Evolutionary conservation across 208 protist genomes (phyloP).

Genomic region (Zelonia costaricensis): DNA sequence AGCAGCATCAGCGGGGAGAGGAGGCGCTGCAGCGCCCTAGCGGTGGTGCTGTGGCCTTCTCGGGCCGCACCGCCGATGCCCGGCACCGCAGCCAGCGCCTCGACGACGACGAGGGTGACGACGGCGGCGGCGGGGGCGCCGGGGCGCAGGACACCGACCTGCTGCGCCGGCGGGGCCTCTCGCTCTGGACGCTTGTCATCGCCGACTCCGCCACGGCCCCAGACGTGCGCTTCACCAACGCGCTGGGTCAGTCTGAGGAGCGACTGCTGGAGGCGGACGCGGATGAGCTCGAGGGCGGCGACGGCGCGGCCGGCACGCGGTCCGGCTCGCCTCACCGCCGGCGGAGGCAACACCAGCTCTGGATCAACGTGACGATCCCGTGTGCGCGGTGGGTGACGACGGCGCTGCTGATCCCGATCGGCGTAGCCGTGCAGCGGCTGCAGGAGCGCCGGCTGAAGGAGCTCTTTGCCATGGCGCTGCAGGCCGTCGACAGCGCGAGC

Average conservation of each 20-base stretch:
- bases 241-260: slow-evolving; percentile 5
- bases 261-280: not conserved
- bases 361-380: slow-evolving; percentile 69
- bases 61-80: too few species aligned
- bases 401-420: slow-evolving; percentile 74
- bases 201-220: slow-evolving; percentile 13
- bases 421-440: slow-evolving; percentile 62
- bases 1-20: slow-evolving; percentile 6
- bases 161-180: slow-evolving; percentile 13
- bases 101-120: not conserved
- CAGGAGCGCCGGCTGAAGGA: slow-evolving; percentile 55
- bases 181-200: slow-evolving; percentile 20
- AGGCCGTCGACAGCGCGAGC: not conserved
- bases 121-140: not conserved
- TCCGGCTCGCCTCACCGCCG: too few species aligned
- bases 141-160: too few species aligned
- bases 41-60: not conserved
- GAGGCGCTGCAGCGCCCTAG: not conserved
- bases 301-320: not conserved
- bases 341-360: too few species aligned
- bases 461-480: slow-evolving; percentile 30
- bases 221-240: slow-evolving; percentile 26
- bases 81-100: not conserved
- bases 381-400: slow-evolving; percentile 78
- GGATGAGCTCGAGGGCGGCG: not conserved